Base-by-base conservation (phyloP, 2,329 filamentous ascomycete species). In the Zelopaecilomyces penicillatus region DNA sequence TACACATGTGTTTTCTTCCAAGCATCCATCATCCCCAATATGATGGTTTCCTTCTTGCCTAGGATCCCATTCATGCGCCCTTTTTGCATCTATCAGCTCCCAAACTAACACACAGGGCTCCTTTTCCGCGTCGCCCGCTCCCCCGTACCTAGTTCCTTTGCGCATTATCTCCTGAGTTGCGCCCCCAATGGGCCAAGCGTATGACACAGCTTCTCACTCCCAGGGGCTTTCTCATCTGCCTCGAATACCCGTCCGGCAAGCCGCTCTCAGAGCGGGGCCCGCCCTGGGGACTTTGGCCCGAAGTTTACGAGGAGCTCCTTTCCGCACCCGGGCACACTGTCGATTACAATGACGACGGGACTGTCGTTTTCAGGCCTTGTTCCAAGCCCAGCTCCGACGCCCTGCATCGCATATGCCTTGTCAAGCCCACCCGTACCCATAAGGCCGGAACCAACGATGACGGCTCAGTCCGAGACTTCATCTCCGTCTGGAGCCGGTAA, bases 161-260 rank as follows among this genome's bases (percentile, higher is more conserved):
- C 54, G 79, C 80, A 27, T 65, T 83, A 0, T 76, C 76, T n/a
- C 73, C 70, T 1, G 61, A 65, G 2, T 62, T 70, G 42, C 71
- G 79, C 19, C 66, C 71, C 3, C 58, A 57, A 19, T 83, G 78
- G 79, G 73, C 77, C 9, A 60, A 61, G 44, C 66, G 75, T 44
- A 75, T 77, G 62, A 54, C 64, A 10, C 58, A 71, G 34, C 66
- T 82, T 34, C 65, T 83, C 30, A 52, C 63, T 19, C 67, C 68
- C 5, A 58, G 53, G 27, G 77, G 78, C 26, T 66, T 71, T 33
- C 65, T 83, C 28, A 59, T 83, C 42, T 82, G 79, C 64, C 74
- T 95, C 49, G 87, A 95, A 60, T 94, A 85, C 60, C 88, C 88
- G 7, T 80, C 83, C 1, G 74, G 78, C 49, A 93, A 90, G 61